Evolutionary conservation across 306 rosid genomes (phyloP).

Genomic region (Hippophae gyantsensis): DNA sequence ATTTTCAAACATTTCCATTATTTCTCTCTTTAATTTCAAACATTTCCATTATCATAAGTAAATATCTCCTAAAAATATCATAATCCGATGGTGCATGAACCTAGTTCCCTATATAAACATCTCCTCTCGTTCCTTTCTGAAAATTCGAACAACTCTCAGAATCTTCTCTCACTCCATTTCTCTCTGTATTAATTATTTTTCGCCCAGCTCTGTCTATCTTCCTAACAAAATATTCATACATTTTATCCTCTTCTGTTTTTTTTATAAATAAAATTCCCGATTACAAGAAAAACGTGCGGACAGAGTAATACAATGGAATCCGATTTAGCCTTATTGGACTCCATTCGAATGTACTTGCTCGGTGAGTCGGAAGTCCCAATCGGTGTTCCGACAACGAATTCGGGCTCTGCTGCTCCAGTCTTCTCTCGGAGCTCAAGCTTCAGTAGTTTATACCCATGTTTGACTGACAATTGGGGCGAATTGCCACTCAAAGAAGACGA

Average conservation of each 20-base stretch:
- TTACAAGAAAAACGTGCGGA: conserved; percentile 21
- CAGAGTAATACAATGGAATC: conserved; percentile 23
- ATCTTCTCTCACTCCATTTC: background rate
- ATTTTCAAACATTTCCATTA: too few species aligned
- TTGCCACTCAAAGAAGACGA: conserved; percentile 74
- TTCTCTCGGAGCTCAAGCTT: conserved; percentile 52
- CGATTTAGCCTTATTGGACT: conserved; percentile 35
- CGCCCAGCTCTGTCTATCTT: background rate
- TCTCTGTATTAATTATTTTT: too few species aligned
- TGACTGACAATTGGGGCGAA: conserved; percentile 67
- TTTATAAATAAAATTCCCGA: background rate
- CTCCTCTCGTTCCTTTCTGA: background rate
- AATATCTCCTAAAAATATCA: background rate
- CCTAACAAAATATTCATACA: too few species aligned
- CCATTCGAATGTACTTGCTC: conserved; percentile 59
- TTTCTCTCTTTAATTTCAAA: too few species aligned
- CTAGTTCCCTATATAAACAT: conserved; percentile 36
- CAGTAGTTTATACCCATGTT: conserved; percentile 50
- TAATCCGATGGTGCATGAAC: conserved; percentile 35
- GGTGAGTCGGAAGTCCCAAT: conserved; percentile 35
- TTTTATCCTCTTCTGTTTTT: too few species aligned
- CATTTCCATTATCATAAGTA: too few species aligned
- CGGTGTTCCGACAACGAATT: background rate
- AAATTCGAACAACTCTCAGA: conserved; percentile 5
- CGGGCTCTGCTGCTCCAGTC: conserved; percentile 19